These are phyloP conservation scores for Paraurostyla sp. DNA, from an alignment of 73 alveolate species.

Conservation along the genomic window DNA sequence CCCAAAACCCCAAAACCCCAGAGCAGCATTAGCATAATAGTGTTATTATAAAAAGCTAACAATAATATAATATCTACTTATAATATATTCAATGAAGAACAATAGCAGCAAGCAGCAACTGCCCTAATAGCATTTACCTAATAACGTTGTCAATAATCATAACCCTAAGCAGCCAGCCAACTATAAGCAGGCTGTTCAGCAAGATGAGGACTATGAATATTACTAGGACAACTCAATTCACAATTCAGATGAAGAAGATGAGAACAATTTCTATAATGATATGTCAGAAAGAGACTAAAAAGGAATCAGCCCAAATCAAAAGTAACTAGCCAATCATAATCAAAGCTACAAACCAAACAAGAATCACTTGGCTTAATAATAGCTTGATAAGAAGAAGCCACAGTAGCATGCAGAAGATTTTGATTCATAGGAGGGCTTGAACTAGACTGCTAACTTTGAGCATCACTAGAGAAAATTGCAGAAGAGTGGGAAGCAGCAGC, in stretches of 20 bases:
- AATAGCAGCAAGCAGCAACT: no score
- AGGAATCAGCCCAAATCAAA: neutral
- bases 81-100: no score
- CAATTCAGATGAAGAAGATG: constrained; percentile 7
- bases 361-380: neutral
- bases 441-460: constrained; percentile 1
- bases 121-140: no score
- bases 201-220: neutral
- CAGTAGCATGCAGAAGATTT: no score
- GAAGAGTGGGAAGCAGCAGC: neutral
- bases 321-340: neutral
- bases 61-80: no score
- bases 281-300: neutral
- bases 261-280: neutral
- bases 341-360: neutral
- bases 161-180: no score
- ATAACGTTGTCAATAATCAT: no score
- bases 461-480: neutral
- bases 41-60: no score
- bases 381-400: neutral
- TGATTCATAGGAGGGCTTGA: neutral
- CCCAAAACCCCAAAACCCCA: no score
- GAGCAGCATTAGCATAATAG: no score
- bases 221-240: neutral
- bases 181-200: no score